These are phyloP conservation scores for Cyclostephanos tholiformis DNA, from an alignment of 108 stramenopile species.

Conservation along the genomic window DNA sequence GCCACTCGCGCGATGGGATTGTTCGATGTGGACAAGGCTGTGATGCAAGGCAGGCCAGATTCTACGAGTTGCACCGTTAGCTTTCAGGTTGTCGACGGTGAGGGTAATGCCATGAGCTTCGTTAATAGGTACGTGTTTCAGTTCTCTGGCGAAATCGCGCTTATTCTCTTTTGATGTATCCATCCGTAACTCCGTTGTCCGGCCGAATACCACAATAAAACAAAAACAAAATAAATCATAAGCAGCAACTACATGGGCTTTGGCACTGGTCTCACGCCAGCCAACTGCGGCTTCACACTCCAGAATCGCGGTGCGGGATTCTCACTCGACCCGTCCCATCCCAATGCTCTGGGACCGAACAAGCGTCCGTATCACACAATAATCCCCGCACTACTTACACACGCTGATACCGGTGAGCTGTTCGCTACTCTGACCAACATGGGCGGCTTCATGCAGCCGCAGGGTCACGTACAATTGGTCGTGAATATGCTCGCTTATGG, in stretches of 20 bases:
- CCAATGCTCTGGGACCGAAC: conserved; percentile 80
- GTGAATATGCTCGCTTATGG: conserved; percentile 74
- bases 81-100: conserved; percentile 89
- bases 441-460: conserved; percentile 99
- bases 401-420: conserved; percentile 78
- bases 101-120: conserved; percentile 94
- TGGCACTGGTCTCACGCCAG: conserved; percentile 92
- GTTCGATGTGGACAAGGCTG: conserved; percentile 67
- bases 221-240: background rate
- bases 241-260: conserved; percentile 92
- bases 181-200: background rate
- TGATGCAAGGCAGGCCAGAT: conserved; percentile 52
- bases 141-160: background rate
- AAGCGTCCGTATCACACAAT: conserved; percentile 98
- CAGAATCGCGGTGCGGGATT: conserved; percentile 97
- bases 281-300: conserved; percentile 92
- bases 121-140: conserved; percentile 66
- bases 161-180: background rate
- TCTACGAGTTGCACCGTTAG: conserved; percentile 88
- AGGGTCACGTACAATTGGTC: conserved; percentile 95
- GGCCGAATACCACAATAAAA: background rate
- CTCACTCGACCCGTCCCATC: conserved; percentile 72
- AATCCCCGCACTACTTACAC: conserved; percentile 91
- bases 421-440: conserved; percentile 91
- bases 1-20: conserved; percentile 47